Percentiles rank a stretch among this genome's conserved stretches.
These are phyloP conservation scores for Sclerotinia subarctica DNA, from an alignment of 2,329 filamentous ascomycete genomes.

Conservation along the genomic window DNA sequence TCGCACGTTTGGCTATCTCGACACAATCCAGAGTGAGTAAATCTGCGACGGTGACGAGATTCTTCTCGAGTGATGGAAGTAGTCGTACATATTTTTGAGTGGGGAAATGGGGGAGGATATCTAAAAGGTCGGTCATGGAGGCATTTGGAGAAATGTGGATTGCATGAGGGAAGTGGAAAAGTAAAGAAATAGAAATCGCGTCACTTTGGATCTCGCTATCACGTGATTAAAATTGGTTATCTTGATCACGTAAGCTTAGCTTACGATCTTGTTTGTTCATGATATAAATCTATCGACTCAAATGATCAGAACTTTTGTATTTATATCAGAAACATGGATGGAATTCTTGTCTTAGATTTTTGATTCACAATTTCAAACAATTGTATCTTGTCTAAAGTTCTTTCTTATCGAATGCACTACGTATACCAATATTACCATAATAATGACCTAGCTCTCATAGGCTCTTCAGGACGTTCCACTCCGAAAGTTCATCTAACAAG, in stretches of 20 bases:
- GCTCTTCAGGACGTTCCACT: too few species aligned
- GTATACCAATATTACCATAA: too few species aligned
- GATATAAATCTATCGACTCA: too few species aligned
- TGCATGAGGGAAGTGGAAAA: neutral
- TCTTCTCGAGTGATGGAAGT: constrained; percentile 74
- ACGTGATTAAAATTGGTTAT: neutral
- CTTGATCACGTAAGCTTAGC: too few species aligned
- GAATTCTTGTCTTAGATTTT: neutral
- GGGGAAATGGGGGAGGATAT: constrained; percentile 77
- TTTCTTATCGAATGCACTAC: neutral
- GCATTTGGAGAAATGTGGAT: constrained; percentile 26
- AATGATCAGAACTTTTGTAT: neutral
- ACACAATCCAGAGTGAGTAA: constrained; percentile 78
- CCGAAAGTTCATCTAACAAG: neutral
- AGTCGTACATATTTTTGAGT: constrained; percentile 69
- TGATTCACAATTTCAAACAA: neutral
- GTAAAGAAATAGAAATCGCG: neutral
- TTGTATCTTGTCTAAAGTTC: neutral
- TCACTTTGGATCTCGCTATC: neutral
- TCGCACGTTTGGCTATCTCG: constrained; percentile 82
- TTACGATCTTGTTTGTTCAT: too few species aligned
- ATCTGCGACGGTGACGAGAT: constrained; percentile 74
- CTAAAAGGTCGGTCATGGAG: constrained; percentile 80
- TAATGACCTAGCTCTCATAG: neutral
- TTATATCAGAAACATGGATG: neutral